Conservation (phyloP, 257 asterid genomes). For the Solanum chmielewskii region DNA sequence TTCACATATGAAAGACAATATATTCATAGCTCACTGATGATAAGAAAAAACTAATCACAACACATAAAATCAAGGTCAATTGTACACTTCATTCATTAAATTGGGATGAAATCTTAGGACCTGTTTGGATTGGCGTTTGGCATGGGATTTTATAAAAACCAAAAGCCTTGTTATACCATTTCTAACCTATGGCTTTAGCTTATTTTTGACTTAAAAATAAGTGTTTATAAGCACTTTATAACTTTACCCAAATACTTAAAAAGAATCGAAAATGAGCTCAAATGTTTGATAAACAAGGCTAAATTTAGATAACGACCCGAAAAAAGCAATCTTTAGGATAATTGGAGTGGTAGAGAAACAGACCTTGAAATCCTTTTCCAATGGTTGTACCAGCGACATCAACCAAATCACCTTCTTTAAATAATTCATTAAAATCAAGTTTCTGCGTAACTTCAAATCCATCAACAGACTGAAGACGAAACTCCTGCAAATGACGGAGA, state of each 20-base stretch:
- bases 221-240: too few species aligned
- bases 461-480: constrained; percentile 46
- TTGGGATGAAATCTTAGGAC: neutral
- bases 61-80: neutral
- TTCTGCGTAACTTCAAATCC: constrained; percentile 75
- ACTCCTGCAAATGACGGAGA: constrained; percentile 85
- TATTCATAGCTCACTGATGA: neutral
- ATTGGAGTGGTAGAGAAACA: neutral
- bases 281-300: neutral
- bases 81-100: neutral
- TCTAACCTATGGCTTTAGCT: too few species aligned
- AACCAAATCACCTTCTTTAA: constrained; percentile 78
- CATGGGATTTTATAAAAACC: too few species aligned
- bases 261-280: too few species aligned
- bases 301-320: neutral
- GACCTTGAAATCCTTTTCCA: constrained; percentile 94
- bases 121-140: too few species aligned
- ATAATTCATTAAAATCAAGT: constrained; percentile 47
- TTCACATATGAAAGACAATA: neutral
- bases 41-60: neutral
- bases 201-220: too few species aligned
- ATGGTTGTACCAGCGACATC: constrained; percentile 88
- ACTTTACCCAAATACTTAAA: too few species aligned
- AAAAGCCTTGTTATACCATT: too few species aligned
- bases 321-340: neutral